Percentiles rank a stretch among this genome's conserved stretches.
Conservation (phyloP, 805 yeast genomes). For the Candida awuae region DNA sequence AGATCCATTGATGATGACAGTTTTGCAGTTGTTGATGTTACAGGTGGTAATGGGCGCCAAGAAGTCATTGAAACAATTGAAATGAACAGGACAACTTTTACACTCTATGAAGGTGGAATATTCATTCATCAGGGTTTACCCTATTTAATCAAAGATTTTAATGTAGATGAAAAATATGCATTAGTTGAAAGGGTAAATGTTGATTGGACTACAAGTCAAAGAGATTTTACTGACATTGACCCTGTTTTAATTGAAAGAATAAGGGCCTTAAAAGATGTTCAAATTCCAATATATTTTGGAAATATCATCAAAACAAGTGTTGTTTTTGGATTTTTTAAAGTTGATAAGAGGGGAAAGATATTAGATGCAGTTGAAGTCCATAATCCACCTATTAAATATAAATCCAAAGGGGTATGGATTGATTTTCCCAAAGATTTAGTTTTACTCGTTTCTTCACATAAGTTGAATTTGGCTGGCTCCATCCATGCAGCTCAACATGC, state of each 20-base stretch:
- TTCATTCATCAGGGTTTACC: conserved; percentile 91
- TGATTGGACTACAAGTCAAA: conserved; percentile 86
- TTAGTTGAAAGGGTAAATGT: conserved; percentile 83
- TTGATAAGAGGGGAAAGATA: conserved; percentile 68
- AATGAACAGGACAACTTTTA: conserved; percentile 80
- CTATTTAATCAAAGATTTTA: conserved; percentile 77
- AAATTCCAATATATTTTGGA: conserved; percentile 67
- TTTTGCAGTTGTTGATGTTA: conserved; percentile 85
- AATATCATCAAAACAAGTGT: conserved; percentile 59
- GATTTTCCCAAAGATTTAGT: conserved; percentile 69
- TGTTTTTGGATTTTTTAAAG: conserved; percentile 90
- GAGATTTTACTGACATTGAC: conserved; percentile 92
- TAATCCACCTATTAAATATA: conserved; percentile 67
- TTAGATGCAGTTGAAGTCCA: conserved; percentile 89
- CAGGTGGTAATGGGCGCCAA: conserved; percentile 65
- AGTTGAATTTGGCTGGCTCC: conserved; percentile 72
- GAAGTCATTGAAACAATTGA: conserved; percentile 83
- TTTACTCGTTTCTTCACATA: conserved; percentile 46
- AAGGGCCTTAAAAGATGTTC: conserved; percentile 43
- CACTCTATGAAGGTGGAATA: conserved; percentile 86
- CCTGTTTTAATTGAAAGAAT: conserved; percentile 66
- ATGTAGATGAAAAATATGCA: conserved; percentile 71
- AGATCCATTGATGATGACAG: conserved; percentile 77
- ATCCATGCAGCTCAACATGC: conserved; percentile 97
- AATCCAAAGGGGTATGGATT: conserved; percentile 85